Evolutionary conservation across 768 basidiomycete species (phyloP).

Genomic region (Tricholomella constricta): DNA sequence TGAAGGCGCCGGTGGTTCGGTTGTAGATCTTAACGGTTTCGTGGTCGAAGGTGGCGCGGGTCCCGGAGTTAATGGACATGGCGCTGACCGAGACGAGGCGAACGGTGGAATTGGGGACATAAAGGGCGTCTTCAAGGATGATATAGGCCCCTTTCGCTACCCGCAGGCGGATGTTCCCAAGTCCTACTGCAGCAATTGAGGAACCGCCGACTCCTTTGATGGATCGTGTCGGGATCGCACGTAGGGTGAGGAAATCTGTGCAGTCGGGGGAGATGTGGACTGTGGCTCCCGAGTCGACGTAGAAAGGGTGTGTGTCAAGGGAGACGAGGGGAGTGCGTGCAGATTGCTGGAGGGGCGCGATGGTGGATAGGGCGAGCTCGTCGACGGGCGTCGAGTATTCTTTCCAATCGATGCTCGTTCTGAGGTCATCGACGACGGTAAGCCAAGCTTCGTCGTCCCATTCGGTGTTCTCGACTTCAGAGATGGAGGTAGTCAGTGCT

Average conservation of each 20-base stretch:
- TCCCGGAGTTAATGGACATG: neutral
- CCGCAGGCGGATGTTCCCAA: neutral
- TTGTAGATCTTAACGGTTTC: neutral
- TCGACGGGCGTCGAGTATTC: too few relatives aligned
- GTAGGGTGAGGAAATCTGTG: neutral
- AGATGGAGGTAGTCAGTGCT: too few relatives aligned
- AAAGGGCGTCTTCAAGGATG: neutral
- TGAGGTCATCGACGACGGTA: too few relatives aligned
- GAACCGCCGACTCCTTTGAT: neutral
- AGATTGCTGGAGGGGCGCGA: too few relatives aligned
- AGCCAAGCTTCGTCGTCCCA: too few relatives aligned
- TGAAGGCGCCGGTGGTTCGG: neutral
- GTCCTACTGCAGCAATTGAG: neutral
- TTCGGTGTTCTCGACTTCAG: too few relatives aligned
- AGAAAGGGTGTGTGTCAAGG: too few relatives aligned
- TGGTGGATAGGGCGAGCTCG: too few relatives aligned
- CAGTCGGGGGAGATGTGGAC: too few relatives aligned
- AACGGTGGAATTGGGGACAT: slow-evolving; percentile 1
- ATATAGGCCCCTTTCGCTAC: neutral
- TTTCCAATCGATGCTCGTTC: too few relatives aligned
- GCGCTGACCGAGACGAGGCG: neutral
- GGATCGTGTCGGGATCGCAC: neutral
- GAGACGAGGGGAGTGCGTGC: too few relatives aligned
- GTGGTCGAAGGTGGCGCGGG: neutral
- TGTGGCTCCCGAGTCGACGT: too few relatives aligned